These are phyloP conservation scores for Pulveroboletus sp. DNA, from an alignment of 768 basidiomycete genomes.

Conservation along the genomic window DNA sequence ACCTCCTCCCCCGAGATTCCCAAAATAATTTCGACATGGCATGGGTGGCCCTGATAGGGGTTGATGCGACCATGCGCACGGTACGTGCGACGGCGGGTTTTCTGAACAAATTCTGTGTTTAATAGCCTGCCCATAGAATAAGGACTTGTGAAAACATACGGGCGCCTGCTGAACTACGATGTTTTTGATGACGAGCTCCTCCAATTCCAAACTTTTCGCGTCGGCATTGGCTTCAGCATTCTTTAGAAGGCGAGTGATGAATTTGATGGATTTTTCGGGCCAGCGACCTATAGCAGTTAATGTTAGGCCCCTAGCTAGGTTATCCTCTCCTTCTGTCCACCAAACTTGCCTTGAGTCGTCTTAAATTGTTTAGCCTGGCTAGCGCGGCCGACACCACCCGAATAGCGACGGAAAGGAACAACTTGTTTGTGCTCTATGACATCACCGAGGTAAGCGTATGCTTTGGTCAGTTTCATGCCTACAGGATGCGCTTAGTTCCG, in stretches of 20 bases:
- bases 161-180: constrained; percentile 99
- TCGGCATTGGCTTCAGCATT: constrained; percentile 99
- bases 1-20: constrained; percentile 75
- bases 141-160: constrained; percentile 43
- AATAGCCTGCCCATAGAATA: not conserved
- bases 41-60: constrained; percentile 97
- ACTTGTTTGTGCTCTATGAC: constrained; percentile 96
- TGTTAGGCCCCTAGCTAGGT: not conserved
- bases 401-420: constrained; percentile 94
- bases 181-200: constrained; percentile 92
- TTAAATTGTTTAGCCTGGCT: constrained; percentile 96
- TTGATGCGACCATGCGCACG: constrained; percentile 97
- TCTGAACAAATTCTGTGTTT: constrained; percentile 41
- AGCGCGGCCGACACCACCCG: constrained; percentile 92
- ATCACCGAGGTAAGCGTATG: constrained; percentile 88
- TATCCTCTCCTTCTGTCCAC: not conserved
- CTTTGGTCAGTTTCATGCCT: constrained; percentile 94
- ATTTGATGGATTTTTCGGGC: constrained; percentile 98
- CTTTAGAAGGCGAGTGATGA: constrained; percentile 91
- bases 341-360: constrained; percentile 81
- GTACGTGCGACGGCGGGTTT: constrained; percentile 99
- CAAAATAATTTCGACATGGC: constrained; percentile 94
- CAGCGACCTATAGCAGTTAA: constrained; percentile 73
- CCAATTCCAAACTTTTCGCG: constrained; percentile 90
- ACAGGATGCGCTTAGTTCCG: constrained; percentile 1